Conservation (phyloP, 1,139 yeast species). For the Kodamaea sp. region DNA sequence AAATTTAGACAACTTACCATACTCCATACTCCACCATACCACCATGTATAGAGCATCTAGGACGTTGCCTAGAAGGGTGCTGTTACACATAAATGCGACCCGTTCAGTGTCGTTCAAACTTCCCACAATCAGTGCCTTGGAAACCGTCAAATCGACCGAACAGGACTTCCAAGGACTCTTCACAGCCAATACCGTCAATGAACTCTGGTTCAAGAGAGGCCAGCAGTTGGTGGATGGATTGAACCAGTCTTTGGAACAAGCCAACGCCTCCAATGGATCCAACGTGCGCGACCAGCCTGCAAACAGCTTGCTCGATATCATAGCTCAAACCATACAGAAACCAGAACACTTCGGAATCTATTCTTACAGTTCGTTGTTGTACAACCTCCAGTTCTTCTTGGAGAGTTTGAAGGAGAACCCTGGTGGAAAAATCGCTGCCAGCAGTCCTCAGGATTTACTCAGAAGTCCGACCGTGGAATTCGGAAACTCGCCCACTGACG, state of each 20-base stretch:
- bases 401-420: constrained; percentile 46
- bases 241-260: constrained; percentile 38
- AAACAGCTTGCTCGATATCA: constrained; percentile 34
- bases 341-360: constrained; percentile 51
- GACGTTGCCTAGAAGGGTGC: constrained; percentile 4
- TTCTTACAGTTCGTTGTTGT: constrained; percentile 59
- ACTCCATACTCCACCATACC: not conserved
- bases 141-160: constrained; percentile 29
- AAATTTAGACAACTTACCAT: too few relatives aligned
- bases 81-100: constrained; percentile 6
- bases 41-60: constrained; percentile 12
- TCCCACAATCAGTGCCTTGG: constrained; percentile 35
- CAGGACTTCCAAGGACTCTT: constrained; percentile 56
- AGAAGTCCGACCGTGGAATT: constrained; percentile 40
- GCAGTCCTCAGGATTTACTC: constrained; percentile 37
- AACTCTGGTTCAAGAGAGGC: constrained; percentile 63
- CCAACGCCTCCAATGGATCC: constrained; percentile 9
- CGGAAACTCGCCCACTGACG: constrained; percentile 42
- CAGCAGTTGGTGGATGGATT: constrained; percentile 47
- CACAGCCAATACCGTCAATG: constrained; percentile 51
- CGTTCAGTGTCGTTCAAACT: constrained; percentile 29
- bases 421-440: constrained; percentile 15
- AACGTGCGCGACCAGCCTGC: constrained; percentile 5
- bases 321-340: constrained; percentile 45
- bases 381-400: constrained; percentile 60